phyloP scores from a whole-genome alignment of 2,329 filamentous ascomycete genomes.

The Zymoseptoria crescenta region DNA sequence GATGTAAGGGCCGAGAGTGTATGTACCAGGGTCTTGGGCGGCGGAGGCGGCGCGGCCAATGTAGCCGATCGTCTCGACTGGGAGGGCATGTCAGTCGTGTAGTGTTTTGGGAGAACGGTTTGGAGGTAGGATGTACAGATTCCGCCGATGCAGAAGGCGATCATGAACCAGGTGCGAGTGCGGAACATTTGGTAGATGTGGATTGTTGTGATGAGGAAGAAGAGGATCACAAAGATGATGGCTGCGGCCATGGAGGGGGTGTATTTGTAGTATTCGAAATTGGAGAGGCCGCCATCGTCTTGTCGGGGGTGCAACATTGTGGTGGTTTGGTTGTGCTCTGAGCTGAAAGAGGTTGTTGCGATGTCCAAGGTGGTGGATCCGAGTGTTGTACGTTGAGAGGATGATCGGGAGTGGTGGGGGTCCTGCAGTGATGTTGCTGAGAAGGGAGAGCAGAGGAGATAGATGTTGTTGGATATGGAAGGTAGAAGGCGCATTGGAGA shows the following conservation, averaged over 20 bases:
- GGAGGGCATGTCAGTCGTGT: not conserved
- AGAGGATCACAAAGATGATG: slow-evolving; percentile 26
- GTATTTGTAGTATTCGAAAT: slow-evolving; percentile 8
- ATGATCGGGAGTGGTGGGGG: too few relatives aligned
- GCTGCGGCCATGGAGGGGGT: slow-evolving; percentile 11
- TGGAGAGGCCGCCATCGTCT: slow-evolving; percentile 2
- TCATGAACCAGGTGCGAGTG: slow-evolving; percentile 44
- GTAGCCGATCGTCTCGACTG: slow-evolving; percentile 49
- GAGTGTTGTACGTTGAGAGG: too few relatives aligned
- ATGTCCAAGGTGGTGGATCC: not conserved
- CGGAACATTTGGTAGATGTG: slow-evolving; percentile 35
- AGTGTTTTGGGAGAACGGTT: slow-evolving; percentile 13
- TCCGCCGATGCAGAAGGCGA: slow-evolving; percentile 46
- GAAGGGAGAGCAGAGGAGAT: not conserved
- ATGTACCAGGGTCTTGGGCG: slow-evolving; percentile 31
- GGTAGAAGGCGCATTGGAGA: not conserved
- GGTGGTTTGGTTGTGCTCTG: not conserved
- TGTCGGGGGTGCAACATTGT: not conserved
- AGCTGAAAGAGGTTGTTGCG: not conserved
- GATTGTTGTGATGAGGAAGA: slow-evolving; percentile 23
- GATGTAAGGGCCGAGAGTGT: slow-evolving; percentile 36
- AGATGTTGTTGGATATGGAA: not conserved
- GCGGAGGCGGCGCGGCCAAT: slow-evolving; percentile 41
- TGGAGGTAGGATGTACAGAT: slow-evolving; percentile 9
- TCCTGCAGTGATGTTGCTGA: not conserved